These are phyloP conservation scores for Tuctoria greenei DNA, from an alignment of 176 grass and related monocot species.

Conservation along the genomic window DNA sequence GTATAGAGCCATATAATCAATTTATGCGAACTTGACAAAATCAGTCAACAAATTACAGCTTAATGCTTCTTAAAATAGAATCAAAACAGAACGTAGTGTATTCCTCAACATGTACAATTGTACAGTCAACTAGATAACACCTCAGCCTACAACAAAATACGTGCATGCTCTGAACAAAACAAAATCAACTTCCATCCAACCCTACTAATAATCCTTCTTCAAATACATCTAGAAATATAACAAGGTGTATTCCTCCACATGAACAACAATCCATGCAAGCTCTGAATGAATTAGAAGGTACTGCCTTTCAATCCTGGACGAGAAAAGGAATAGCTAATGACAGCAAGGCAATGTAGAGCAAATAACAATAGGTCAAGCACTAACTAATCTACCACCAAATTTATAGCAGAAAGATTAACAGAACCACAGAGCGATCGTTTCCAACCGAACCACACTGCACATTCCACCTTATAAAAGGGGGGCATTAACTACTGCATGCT, in stretches of 20 bases:
- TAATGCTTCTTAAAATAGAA: not conserved
- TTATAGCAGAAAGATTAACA: constrained; percentile 6
- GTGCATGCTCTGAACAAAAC: not conserved
- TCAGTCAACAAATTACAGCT: not conserved
- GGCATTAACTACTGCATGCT: constrained; percentile 5
- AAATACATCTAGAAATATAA: not conserved
- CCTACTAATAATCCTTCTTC: not conserved
- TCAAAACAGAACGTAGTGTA: not conserved
- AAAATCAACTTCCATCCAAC: not conserved
- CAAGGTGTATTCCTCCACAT: not conserved
- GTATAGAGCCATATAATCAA: not conserved
- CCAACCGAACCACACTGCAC: not conserved
- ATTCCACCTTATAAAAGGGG: constrained; percentile 20
- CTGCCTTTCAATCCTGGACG: not conserved
- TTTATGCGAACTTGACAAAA: not conserved
- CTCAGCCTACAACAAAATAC: not conserved
- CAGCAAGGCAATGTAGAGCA: constrained; percentile 8
- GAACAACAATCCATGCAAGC: not conserved
- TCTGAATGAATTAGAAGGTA: not conserved
- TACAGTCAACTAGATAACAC: not conserved
- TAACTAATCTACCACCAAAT: not conserved
- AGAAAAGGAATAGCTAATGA: constrained; percentile 5
- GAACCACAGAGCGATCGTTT: not conserved
- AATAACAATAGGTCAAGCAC: constrained; percentile 11
- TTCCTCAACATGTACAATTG: not conserved